Evolutionary conservation across 805 yeast species (phyloP), one percentile per base, ranked within the genome.

Genomic region (Cyberlindnera bimundalis): DNA sequence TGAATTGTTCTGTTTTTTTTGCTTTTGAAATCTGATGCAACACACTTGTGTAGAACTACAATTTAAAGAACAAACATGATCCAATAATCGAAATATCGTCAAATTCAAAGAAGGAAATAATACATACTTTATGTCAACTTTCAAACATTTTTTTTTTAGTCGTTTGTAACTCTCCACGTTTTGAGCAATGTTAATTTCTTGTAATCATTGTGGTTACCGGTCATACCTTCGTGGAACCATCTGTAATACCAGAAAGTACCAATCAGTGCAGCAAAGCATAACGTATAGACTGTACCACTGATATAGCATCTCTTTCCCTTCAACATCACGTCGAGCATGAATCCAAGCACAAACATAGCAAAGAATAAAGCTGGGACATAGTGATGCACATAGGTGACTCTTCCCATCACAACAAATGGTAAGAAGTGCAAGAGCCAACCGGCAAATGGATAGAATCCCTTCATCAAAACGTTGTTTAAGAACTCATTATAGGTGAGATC

Each of bases 361-460:
- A 91, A 91, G 66, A 85, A 91, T 48, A 90, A 73, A 1, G 98
- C 96, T 12, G 99, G 99, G 51, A 89, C 77, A 64, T 91, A 91
- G 63, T 91, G 99, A 66, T 91, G 99, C 25, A 91, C 93, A 61
- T 93, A 91, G 2, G 96, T 89, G 42, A 93, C 97, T 70, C 99
- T 84, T 11, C 95, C 89, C 99, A 91, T 91, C 45, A 88, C 65
- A 24, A 84, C 77, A 65, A 91, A 91, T 25, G 99, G 98, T 56
- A 85, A 59, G 64, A 71, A 91, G 65, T 91, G 97, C 55, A 88
- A 70, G 31, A 79, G 72, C 97, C 97, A 91, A 10, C 96, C 96
- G 30, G 86, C 58, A 67, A 90, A 83, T 19, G 98, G 96, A 53
- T 85, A 78, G 25, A 84, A 56, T 40, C 95, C 96, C 29, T 85